phyloP scores from a whole-genome alignment of 441 rosid species.

The Omphalea diandra region DNA sequence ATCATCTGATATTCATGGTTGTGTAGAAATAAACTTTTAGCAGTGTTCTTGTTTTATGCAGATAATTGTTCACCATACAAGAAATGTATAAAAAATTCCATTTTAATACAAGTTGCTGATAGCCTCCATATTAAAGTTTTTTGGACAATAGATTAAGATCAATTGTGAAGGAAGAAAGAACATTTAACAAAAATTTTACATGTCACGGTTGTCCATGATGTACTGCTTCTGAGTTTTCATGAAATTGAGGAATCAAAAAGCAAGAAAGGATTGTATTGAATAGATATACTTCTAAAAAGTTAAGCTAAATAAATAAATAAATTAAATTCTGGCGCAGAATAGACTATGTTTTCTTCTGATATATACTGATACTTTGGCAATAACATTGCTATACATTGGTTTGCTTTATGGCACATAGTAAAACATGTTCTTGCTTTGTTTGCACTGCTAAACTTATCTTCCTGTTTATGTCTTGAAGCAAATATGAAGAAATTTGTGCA shows the following conservation, averaged over 20 bases:
- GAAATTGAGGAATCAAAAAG: conserved; percentile 2
- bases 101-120: conserved; percentile 3
- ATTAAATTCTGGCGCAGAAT: too few relatives aligned
- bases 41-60: neutral
- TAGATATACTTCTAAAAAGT: neutral
- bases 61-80: too few relatives aligned
- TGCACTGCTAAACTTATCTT: conserved; percentile 15
- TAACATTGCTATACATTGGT: neutral
- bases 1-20: neutral
- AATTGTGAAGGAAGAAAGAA: neutral
- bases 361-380: neutral
- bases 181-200: neutral
- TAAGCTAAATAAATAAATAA: too few relatives aligned
- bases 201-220: neutral
- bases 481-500: conserved; percentile 75
- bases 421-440: conserved; percentile 5
- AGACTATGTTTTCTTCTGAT: neutral
- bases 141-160: too few relatives aligned
- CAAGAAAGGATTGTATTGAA: neutral
- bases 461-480: conserved; percentile 44
- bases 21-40: neutral
- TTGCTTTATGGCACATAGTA: neutral
- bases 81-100: neutral
- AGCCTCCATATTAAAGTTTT: too few relatives aligned
- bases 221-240: neutral